Evolutionary conservation across 192 early-diverging fungal species (phyloP), one percentile per base, ranked within the genome.

Genomic region (Chytriomyces hyalinus): DNA sequence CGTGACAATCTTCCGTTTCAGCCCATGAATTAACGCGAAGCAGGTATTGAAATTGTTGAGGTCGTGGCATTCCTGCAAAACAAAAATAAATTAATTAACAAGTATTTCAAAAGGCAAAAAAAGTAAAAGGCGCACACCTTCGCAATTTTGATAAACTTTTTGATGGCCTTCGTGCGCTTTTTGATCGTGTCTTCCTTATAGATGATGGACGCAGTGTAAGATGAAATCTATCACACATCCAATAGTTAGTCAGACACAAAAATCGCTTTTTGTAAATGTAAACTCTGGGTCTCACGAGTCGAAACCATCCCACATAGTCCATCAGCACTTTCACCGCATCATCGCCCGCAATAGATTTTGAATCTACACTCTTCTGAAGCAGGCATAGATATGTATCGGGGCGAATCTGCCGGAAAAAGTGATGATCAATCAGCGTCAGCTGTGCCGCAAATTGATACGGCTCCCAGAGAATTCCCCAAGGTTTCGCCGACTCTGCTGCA

Each of bases 341-440:
- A 67, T 87, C 81, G 7, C 51, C 45, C 36, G 73, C 85, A 15
- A 74, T 80, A 13, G 74, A 84, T n/a, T 57, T 61, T 49, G 51
- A 51, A 22, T 53, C 6, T 6, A 77, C 81, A 45, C 83, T 77
- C 50, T 48, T 20, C 15, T 83, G 67, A 15, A 89, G 62, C 4
- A 89, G 60, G 46, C 81, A 81, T 11, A 89, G 66, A 49, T 87
- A 89, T 3, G 80, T 63, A 68, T 87, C 85, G 10, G 87, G 87
- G 13, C 80, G 82, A 11, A 89, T 78, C 75, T 89, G 85, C 20
- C 83, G 67, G 63, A 87, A 87, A 36, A 82, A 80, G 61, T 86
- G 77, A 53, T 85, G 85, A 61, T 87, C 86, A 44, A 89, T 79
- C 49, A 80, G 66, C 4, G 85, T 87, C 6, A 89, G 73, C 24